Base-by-base conservation (phyloP, 2,329 filamentous ascomycete genomes). In the Colletotrichum lindemuthianum region DNA sequence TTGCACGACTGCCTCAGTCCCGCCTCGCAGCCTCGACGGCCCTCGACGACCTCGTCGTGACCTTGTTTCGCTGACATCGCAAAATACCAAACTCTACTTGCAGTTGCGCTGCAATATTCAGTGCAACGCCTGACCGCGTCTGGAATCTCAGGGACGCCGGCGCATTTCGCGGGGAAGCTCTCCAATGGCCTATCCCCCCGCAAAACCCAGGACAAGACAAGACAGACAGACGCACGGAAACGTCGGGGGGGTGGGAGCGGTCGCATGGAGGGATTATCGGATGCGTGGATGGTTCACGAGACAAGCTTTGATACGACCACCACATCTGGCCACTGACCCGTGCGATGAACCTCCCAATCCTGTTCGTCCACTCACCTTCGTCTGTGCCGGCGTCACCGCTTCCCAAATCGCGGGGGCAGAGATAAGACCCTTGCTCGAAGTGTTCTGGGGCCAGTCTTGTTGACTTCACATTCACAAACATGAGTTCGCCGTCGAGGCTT, bases 101-200 rank as follows among this genome's bases (percentile, higher is more conserved):
- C 24, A 24, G 24, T 24, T 24, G 4, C 24, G 24, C 24, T 24
- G 24, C 24, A 24, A 24, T 24, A 24, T 24, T 24, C 24, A 24
- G 24, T 24, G 24, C 24, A 16, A 43, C 61, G 51, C 39, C 33
- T 48, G 24, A 45, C 11, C 50, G 37, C 44, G 41, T 48, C 57
- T 51, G 57, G 39, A 56, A 64, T 64, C 37, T 43, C 61, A 65
- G 61, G 61, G 61, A 51, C 58, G 40, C 34, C 34, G 33, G 45
- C 36, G 37, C 50, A 61, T 61, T 65, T 65, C 61, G 61, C 57
- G 61, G 61, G 61, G 61, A 65, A 65, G 16, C 44, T 61, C 51
- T 56, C 50, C 61, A 65, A 61, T 57, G 58, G 51, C 48, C 48
- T 56, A 65, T 65, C 61, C 58, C 61, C 61, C 61, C 61, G 61